Evolutionary conservation across 139 green algal species (phyloP).

Genomic region (Dunaliella primolecta): DNA sequence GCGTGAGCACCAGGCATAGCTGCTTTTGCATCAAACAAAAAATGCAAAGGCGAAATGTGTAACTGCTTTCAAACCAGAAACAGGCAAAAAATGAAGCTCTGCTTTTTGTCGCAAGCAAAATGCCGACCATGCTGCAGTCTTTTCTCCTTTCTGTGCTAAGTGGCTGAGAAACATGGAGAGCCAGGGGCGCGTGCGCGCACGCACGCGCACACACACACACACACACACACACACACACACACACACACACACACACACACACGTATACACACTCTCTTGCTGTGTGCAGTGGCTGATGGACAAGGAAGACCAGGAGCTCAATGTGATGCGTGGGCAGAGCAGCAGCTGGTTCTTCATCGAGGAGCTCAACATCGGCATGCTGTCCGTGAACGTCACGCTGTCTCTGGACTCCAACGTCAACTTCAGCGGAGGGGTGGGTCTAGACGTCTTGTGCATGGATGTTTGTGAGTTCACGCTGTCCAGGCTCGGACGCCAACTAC

Average conservation of each 20-base stretch:
- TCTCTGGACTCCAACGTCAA: conserved; percentile 43
- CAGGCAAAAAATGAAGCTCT: too few species aligned
- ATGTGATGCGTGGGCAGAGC: conserved; percentile 68
- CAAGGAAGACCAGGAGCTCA: conserved; percentile 61
- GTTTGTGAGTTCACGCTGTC: background rate
- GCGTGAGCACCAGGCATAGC: too few species aligned
- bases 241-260: background rate
- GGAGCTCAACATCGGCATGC: conserved; percentile 18
- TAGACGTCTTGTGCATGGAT: background rate
- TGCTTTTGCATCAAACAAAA: too few species aligned
- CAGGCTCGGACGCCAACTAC: background rate
- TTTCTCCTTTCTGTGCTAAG: too few species aligned
- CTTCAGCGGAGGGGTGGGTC: background rate
- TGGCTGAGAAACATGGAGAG: too few species aligned
- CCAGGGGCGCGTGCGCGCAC: too few species aligned
- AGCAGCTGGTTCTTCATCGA: conserved; percentile 58
- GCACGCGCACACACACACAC: too few species aligned
- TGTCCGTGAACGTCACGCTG: conserved; percentile 70
- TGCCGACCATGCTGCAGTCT: too few species aligned
- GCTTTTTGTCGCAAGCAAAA: too few species aligned
- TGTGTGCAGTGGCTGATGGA: conserved; percentile 53
- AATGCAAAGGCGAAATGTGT: too few species aligned
- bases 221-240: background rate
- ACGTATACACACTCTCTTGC: background rate
- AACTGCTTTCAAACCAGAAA: too few species aligned